phyloP scores from a whole-genome alignment of 2,329 filamentous ascomycete species.

The Trichophyton simii region DNA sequence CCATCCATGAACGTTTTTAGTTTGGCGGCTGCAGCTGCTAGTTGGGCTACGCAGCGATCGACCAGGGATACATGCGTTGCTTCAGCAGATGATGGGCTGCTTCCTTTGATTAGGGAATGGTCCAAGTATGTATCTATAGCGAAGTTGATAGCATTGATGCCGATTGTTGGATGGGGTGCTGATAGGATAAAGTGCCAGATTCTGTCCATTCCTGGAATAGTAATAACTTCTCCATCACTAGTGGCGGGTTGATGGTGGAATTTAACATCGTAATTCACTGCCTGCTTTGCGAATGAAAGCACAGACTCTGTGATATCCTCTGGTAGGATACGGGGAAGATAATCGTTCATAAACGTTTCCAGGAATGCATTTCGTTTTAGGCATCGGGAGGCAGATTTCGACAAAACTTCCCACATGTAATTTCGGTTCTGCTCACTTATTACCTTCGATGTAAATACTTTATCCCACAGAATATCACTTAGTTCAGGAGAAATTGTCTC shows the following conservation, averaged over 20 bases:
- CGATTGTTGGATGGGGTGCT: conserved; percentile 52
- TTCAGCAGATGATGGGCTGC: conserved; percentile 37
- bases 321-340: conserved; percentile 29
- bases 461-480: conserved; percentile 55
- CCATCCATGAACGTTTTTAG: conserved; percentile 41
- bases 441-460: conserved; percentile 54
- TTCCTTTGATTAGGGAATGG: conserved; percentile 29
- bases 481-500: conserved; percentile 50
- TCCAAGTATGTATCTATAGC: conserved; percentile 65
- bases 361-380: conserved; percentile 28
- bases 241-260: conserved; percentile 43
- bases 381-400: conserved; percentile 20
- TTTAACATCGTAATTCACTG: conserved; percentile 39
- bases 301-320: conserved; percentile 28
- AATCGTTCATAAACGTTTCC: conserved; percentile 32
- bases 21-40: conserved; percentile 50
- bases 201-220: conserved; percentile 48
- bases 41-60: conserved; percentile 57
- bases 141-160: conserved; percentile 53
- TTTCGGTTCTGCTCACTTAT: conserved; percentile 49
- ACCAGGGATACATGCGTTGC: conserved; percentile 58
- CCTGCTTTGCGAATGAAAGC: conserved; percentile 33
- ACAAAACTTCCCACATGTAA: conserved; percentile 58
- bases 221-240: conserved; percentile 29
- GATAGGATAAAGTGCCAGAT: conserved; percentile 74